phyloP scores from a whole-genome alignment of 225 moss, liverwort and hornwort species.

The Marchantia polymorpha region DNA sequence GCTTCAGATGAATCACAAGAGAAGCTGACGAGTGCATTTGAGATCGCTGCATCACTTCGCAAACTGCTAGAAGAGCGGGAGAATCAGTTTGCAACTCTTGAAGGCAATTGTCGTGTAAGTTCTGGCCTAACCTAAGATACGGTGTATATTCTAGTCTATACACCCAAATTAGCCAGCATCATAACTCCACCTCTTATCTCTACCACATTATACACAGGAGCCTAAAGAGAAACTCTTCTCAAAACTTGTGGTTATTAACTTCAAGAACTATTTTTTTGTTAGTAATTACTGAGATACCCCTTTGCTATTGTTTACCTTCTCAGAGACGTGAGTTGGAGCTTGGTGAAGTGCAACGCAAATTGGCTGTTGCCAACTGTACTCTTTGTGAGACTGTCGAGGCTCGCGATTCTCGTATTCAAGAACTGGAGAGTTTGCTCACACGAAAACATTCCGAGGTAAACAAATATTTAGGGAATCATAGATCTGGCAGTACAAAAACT shows the following conservation, averaged over 20 bases:
- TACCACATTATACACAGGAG: background rate
- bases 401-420: slow-evolving; percentile 75
- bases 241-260: background rate
- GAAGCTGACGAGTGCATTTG: slow-evolving; percentile 96
- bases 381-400: slow-evolving; percentile 85
- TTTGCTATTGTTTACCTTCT: background rate
- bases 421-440: slow-evolving; percentile 70
- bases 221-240: background rate
- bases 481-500: background rate
- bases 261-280: background rate
- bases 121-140: background rate
- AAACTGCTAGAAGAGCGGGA: slow-evolving; percentile 93
- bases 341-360: slow-evolving; percentile 87
- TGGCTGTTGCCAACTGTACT: slow-evolving; percentile 80
- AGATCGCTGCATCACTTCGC: slow-evolving; percentile 87
- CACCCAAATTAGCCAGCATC: background rate
- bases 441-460: slow-evolving; percentile 78
- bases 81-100: slow-evolving; percentile 80
- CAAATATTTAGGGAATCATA: background rate
- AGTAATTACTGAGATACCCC: background rate
- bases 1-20: slow-evolving; percentile 98
- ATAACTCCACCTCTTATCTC: background rate
- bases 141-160: too few relatives aligned
- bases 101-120: slow-evolving; percentile 87
- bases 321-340: slow-evolving; percentile 93